phyloP scores from a whole-genome alignment of 139 green algal species.

The Chlorella ohadii region DNA sequence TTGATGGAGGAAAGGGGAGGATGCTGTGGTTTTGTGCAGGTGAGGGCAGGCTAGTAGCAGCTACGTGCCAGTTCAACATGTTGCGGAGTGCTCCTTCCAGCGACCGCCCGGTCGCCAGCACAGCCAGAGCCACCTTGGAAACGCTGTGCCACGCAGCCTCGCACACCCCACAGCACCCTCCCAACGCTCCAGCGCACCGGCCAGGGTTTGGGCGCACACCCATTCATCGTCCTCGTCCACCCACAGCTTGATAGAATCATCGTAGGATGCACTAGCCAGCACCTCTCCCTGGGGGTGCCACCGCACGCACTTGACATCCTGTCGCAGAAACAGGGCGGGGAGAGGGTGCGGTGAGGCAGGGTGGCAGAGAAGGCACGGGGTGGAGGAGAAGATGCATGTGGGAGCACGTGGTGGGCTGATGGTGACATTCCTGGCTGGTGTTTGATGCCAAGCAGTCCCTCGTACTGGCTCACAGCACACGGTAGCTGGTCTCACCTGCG shows the following conservation, averaged over 20 bases:
- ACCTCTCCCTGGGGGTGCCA: constrained; percentile 91
- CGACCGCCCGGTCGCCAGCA: no score
- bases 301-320: constrained; percentile 95
- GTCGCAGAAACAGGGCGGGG: not conserved
- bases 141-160: not conserved
- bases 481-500: constrained; percentile 71
- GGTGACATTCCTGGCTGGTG: no score
- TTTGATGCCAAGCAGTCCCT: no score
- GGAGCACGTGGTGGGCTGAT: no score
- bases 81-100: no score
- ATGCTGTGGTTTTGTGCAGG: not conserved
- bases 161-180: not conserved
- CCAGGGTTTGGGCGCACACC: constrained; percentile 84
- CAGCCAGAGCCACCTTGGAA: no score
- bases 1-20: not conserved
- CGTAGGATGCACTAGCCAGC: constrained; percentile 89
- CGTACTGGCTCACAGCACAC: no score
- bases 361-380: not conserved
- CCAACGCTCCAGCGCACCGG: constrained; percentile 43
- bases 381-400: no score
- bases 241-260: constrained; percentile 95
- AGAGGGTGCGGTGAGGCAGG: not conserved
- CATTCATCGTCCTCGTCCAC: constrained; percentile 86
- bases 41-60: not conserved
- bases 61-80: no score